Conservation (phyloP, 441 rosid genomes). For the Eutrema salsugineum region DNA sequence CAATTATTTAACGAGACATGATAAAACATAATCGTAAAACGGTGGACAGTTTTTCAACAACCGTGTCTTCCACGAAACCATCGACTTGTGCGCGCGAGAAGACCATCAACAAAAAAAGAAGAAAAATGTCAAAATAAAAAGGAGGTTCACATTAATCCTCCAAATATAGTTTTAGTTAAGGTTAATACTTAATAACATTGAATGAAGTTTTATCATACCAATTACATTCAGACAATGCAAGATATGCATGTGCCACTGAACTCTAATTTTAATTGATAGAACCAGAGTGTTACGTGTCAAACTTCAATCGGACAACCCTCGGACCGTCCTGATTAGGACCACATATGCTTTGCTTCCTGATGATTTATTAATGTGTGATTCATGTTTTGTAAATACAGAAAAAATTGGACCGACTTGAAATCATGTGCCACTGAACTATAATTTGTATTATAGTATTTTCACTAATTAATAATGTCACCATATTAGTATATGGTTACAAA, state of each 20-base stretch:
- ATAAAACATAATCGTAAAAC: background rate
- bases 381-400: background rate
- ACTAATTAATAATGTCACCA: background rate
- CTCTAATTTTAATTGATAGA: background rate
- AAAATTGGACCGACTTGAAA: background rate
- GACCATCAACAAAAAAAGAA: background rate
- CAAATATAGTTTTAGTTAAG: background rate
- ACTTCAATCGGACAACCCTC: background rate
- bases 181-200: background rate
- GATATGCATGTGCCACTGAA: background rate
- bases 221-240: background rate
- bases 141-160: background rate
- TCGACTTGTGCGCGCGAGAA: background rate
- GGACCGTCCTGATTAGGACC: background rate
- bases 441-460: background rate
- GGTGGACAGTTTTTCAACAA: no score
- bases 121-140: background rate
- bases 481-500: background rate
- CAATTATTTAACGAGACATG: background rate
- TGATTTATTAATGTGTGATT: background rate
- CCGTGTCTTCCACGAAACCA: background rate
- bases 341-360: background rate
- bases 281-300: background rate
- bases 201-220: background rate
- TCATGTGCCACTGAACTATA: background rate